Conservation (phyloP, 805 yeast genomes). For the Monosporozyma servazzii region DNA sequence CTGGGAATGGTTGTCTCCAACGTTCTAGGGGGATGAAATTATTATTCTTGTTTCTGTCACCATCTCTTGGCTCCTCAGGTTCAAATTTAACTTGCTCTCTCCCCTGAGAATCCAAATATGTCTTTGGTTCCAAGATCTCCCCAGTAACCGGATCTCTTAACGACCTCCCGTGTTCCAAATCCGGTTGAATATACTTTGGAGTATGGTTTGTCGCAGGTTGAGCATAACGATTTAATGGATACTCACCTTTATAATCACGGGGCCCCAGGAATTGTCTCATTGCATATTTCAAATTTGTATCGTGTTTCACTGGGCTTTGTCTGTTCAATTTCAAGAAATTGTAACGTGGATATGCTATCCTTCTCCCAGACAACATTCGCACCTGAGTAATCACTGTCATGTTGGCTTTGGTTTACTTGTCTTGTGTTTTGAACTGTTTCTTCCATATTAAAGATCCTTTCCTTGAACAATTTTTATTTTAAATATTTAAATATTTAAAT, state of each 20-base stretch:
- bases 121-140: conserved; percentile 13
- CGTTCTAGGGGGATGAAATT: neutral
- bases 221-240: conserved; percentile 64
- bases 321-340: conserved; percentile 36
- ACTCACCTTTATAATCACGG: conserved; percentile 73
- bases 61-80: neutral
- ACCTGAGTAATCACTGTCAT: neutral
- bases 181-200: conserved; percentile 65
- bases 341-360: conserved; percentile 46
- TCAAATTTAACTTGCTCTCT: neutral
- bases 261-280: conserved; percentile 77
- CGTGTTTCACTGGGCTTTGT: conserved; percentile 34
- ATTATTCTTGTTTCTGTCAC: neutral
- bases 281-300: conserved; percentile 50
- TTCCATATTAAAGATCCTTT: neutral
- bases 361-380: conserved; percentile 33
- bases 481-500: neutral
- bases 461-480: neutral
- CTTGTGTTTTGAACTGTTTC: neutral
- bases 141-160: conserved; percentile 30
- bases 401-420: neutral
- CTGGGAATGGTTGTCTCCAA: conserved; percentile 57
- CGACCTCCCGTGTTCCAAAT: conserved; percentile 35
- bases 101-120: neutral
- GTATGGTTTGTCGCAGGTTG: conserved; percentile 56